Conservation (phyloP, 805 yeast genomes). For the Ogataea siamensis region DNA sequence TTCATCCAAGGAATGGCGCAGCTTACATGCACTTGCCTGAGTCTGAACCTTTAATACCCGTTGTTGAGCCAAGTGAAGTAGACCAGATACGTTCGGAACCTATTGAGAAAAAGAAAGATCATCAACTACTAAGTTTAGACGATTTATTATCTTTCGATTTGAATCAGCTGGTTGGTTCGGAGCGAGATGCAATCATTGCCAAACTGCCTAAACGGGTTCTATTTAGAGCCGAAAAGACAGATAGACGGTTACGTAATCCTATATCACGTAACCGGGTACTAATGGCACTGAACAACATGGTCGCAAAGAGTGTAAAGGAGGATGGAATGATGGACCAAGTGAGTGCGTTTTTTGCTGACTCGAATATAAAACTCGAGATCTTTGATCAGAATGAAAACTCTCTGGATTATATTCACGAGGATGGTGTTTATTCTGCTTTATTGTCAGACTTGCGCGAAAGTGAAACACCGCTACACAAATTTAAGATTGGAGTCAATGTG, state of each 20-base stretch:
- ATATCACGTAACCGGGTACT: conserved; percentile 13
- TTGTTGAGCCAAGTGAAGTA: conserved; percentile 21
- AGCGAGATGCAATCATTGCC: conserved; percentile 22
- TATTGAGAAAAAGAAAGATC: conserved; percentile 9
- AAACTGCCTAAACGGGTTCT: conserved; percentile 30
- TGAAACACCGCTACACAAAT: conserved; percentile 16
- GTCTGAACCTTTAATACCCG: conserved; percentile 34
- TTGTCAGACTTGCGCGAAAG: conserved; percentile 20
- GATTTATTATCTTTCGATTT: conserved; percentile 28
- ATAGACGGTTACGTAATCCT: conserved; percentile 18
- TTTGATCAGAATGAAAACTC: conserved; percentile 15
- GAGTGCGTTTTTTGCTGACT: conserved; percentile 23
- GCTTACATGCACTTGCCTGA: conserved; percentile 50
- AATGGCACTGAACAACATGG: conserved; percentile 14
- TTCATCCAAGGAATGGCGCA: conserved; percentile 73
- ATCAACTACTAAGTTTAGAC: conserved; percentile 25
- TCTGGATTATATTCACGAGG: conserved; percentile 16
- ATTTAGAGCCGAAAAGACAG: conserved; percentile 26
- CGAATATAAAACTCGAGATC: conserved; percentile 20
- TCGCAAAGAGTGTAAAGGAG: conserved; percentile 11
- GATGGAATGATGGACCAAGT: conserved; percentile 16
- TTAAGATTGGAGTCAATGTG: conserved; percentile 25
- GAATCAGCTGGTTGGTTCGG: conserved; percentile 20
- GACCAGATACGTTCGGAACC: neutral
- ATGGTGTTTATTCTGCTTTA: conserved; percentile 26